Evolutionary conservation across 179 eudicot genomes (phyloP), one percentile per base, ranked within the genome.

Genomic region (Heliamphora pulchella): DNA sequence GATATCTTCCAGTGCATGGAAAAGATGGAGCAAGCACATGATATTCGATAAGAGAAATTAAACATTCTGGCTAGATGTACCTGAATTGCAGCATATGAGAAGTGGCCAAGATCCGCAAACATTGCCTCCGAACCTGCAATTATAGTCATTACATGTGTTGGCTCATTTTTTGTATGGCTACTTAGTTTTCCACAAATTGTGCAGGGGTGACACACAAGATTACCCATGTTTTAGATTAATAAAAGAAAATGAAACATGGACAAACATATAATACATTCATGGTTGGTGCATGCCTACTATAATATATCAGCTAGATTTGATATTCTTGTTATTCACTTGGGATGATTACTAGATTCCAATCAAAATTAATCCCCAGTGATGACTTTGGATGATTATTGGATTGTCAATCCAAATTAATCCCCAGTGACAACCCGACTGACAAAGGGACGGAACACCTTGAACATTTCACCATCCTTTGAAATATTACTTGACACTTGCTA

Each of bases 81-180:
- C 94, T 92, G 98, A 87, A 94, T 94, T 76, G 97, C 98, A 71
- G 89, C 84, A 80, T 92, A 89, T 46, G 98, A 90, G 86, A 94
- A 94, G 87, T 94, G 98, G 70, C 98, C 98, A 80, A 94, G 89
- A 84, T 94, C 98, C 71, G 98, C 98, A 88, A 94, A 94, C 98
- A 94, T 94, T 70, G 94, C 98, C 85, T 94, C 98, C 18, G 98
- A 94, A 76, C 98, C 98, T 94, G 87, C 85, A 87, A 81, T 48
- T 66, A 43, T 44, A 83, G 74, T 17, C 46, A 51, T 51, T 65
- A 64, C 13, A 51, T 7, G 54, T 48, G 72, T 65, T 48, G 14
- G 4, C 48, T 51, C 18, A 53, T 59, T 46, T 44, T 48, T 59
- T 47, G 53, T 44, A 41, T 5, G 63, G 72, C 78, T 61, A 51